Evolutionary conservation across 352 stramenopile species (phyloP).

Genomic region (Aphanomyces stellatus): DNA sequence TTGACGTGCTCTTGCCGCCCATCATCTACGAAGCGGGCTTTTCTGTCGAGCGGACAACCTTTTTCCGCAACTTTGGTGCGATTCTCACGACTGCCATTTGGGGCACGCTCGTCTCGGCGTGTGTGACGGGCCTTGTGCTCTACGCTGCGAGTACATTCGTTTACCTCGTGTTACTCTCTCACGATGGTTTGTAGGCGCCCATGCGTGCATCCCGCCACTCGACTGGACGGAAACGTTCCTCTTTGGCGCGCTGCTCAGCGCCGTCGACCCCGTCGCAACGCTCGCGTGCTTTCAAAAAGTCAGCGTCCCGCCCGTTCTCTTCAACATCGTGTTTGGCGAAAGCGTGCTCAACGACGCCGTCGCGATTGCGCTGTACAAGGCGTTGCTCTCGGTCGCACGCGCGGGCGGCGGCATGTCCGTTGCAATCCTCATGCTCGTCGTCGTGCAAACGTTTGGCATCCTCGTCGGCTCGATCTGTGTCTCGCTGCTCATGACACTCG

Average conservation of each 20-base stretch:
- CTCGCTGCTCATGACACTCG: not conserved
- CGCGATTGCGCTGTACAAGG: slow-evolving; percentile 49
- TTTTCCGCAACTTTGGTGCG: slow-evolving; percentile 13
- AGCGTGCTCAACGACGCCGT: slow-evolving; percentile 62
- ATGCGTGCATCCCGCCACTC: slow-evolving; percentile 23
- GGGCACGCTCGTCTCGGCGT: slow-evolving; percentile 7
- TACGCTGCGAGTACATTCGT: not conserved
- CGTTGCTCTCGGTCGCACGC: slow-evolving; percentile 32
- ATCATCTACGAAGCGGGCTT: slow-evolving; percentile 18
- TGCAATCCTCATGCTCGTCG: not conserved
- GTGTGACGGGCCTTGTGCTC: not conserved
- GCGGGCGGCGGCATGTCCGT: not conserved
- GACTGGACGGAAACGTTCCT: slow-evolving; percentile 38
- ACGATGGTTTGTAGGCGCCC: not conserved
- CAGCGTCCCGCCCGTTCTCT: slow-evolving; percentile 30
- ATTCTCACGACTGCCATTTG: not conserved
- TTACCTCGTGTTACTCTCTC: not conserved
- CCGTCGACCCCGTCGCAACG: slow-evolving; percentile 56
- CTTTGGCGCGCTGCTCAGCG: slow-evolving; percentile 49
- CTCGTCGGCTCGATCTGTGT: slow-evolving; percentile 9
- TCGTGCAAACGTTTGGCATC: slow-evolving; percentile 6
- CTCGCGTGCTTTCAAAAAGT: slow-evolving; percentile 43
- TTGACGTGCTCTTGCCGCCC: slow-evolving; percentile 6
- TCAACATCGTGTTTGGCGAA: slow-evolving; percentile 72
- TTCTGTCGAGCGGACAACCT: slow-evolving; percentile 2